Evolutionary conservation across 73 alveolate species (phyloP).

Genomic region (Uronychia binucleata): DNA sequence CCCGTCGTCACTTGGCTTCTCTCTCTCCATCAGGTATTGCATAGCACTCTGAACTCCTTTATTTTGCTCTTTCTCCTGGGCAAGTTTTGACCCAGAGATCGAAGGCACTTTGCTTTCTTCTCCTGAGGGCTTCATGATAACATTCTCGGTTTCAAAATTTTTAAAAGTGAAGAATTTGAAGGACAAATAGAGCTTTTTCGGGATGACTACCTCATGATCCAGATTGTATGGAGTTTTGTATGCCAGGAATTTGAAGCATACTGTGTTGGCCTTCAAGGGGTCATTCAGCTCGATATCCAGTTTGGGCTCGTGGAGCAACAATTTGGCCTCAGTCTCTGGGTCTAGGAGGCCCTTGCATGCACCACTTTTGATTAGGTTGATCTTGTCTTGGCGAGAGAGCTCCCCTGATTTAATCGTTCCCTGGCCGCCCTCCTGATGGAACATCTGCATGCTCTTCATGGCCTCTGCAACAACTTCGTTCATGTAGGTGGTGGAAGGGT

Average conservation of each 20-base stretch:
- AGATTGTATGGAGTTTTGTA: conserved; percentile 39
- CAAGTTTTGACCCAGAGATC: background rate
- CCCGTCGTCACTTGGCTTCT: background rate
- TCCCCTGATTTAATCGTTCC: conserved; percentile 24
- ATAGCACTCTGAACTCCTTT: background rate
- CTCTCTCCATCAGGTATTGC: conserved; percentile 6
- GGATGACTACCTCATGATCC: conserved; percentile 12
- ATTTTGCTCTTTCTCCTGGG: background rate
- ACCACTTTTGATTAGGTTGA: conserved; percentile 30
- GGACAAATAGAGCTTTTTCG: conserved; percentile 35
- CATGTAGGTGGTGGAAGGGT: background rate
- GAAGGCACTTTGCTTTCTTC: conserved; percentile 1
- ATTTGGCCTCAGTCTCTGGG: conserved; percentile 48
- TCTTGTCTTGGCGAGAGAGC: conserved; percentile 45
- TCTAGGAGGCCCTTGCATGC: conserved; percentile 34
- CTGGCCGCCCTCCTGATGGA: conserved; percentile 34
- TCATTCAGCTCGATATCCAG: conserved; percentile 47
- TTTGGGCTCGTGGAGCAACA: conserved; percentile 39
- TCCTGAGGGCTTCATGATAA: conserved; percentile 13
- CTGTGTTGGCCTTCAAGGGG: conserved; percentile 42
- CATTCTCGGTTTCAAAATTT: conserved; percentile 24
- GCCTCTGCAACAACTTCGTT: background rate
- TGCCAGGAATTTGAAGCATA: conserved; percentile 49
- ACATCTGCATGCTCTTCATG: conserved; percentile 12
- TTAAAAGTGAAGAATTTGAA: conserved; percentile 58